Evolutionary conservation across 768 basidiomycete genomes (phyloP), one percentile per base, ranked within the genome.

Genomic region (Kwoniella mangroviensis): DNA sequence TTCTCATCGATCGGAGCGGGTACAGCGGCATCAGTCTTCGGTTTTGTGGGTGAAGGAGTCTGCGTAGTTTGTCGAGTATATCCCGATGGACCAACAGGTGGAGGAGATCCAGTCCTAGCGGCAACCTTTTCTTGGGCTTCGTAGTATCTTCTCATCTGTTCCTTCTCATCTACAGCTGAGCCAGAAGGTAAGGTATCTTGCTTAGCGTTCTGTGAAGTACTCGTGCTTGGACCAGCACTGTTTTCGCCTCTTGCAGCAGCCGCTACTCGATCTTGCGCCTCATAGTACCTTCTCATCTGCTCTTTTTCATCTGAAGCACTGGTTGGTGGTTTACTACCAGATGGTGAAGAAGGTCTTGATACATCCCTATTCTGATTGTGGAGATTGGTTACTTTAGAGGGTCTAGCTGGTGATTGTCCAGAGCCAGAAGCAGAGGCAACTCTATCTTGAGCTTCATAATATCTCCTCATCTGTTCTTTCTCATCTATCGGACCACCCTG

Each of bases 391-490:
- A 34, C 34, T 34, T 34, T 34, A 7, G 4, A 34, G 34, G 34
- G 34, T 34, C 0, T 34, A 34, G 34, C 34, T 34, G 34, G 4
- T 34, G 34, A 34, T 34, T 34, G 34, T 34, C 34, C 34, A 34
- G 34, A 34, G 34, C 34, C 34, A 1, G 63, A 21, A 28, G 68
- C 60, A 49, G 52, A 15, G 5, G 62, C 54, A 3, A 65, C 74
- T 10, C 71, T 26, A 63, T 68, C 75, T n/a, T 67, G 67, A 17
- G 72, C 73, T 60, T 73, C 70, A 49, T 76, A 72, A 57, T 67
- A 76, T 42, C 73, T 52, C 40, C 60, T 57, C 75, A 76, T 76
- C 63, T 71, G 70, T 28, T 73, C 73, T 51, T 74, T 77, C 40
- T 74, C 76, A 51, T 63, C 56, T 19, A 49, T 49, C 15, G 15